These are phyloP conservation scores for Domatiomyces globalis DNA, from an alignment of 2,329 filamentous ascomycete species.

Conservation along the genomic window DNA sequence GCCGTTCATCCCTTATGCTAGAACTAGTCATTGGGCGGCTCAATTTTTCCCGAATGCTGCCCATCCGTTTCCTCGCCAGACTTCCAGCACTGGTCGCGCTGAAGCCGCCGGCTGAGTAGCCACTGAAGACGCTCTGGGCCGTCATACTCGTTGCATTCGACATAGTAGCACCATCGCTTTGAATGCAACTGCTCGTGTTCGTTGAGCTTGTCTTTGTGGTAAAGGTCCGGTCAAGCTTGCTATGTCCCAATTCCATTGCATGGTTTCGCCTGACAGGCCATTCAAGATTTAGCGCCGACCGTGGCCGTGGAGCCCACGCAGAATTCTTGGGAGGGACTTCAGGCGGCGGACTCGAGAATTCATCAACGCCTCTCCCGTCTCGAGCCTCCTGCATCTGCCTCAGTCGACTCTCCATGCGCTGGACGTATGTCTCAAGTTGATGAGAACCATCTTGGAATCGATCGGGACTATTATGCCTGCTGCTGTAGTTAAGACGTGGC, in stretches of 20 bases:
- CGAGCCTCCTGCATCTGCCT: constrained; percentile 50
- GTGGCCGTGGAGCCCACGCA: constrained; percentile 26
- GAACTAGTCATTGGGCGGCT: constrained; percentile 34
- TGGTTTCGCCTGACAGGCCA: constrained; percentile 26
- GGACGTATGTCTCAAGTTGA: constrained; percentile 71
- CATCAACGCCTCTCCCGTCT: constrained; percentile 27
- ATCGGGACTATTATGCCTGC: constrained; percentile 35
- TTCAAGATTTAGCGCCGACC: constrained; percentile 29
- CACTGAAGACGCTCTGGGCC: constrained; percentile 82
- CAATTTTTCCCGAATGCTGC: constrained; percentile 17
- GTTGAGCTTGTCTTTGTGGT: constrained; percentile 81
- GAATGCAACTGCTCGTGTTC: constrained; percentile 57
- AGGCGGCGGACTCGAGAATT: constrained; percentile 41
- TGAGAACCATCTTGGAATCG: constrained; percentile 46
- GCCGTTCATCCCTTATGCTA: constrained; percentile 23
- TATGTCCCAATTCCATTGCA: constrained; percentile 60
- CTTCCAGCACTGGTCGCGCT: constrained; percentile 94
- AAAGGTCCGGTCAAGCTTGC: constrained; percentile 60
- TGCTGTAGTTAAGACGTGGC: constrained; percentile 46
- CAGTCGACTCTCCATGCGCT: constrained; percentile 78
- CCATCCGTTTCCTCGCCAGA: constrained; percentile 53
- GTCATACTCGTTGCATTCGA: constrained; percentile 64
- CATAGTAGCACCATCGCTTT: constrained; percentile 50
- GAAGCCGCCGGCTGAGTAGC: constrained; percentile 73
- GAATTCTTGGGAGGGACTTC: constrained; percentile 48